Percentiles rank a stretch among this genome's conserved stretches.
phyloP scores from a whole-genome alignment of 306 rosid species.

The Cucurbita ficifolia region DNA sequence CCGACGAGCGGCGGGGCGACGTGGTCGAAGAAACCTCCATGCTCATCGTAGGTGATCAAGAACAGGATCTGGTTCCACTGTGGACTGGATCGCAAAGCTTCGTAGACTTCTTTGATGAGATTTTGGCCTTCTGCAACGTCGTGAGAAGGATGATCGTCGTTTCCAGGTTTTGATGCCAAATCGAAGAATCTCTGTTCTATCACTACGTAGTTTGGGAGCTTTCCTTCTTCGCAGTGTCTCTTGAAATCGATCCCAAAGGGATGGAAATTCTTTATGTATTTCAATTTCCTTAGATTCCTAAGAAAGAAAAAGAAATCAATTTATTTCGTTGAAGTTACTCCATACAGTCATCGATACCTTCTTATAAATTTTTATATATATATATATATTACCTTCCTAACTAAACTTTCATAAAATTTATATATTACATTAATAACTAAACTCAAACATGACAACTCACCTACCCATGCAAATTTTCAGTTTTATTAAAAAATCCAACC shows the following conservation, averaged over 20 bases:
- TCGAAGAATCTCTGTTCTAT: constrained; percentile 54
- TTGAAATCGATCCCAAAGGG: constrained; percentile 34
- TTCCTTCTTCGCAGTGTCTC: constrained; percentile 53
- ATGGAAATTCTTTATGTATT: constrained; percentile 36
- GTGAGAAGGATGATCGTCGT: constrained; percentile 78
- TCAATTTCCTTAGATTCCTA: constrained; percentile 54
- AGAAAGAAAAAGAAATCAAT: background rate
- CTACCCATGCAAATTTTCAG: too few relatives aligned
- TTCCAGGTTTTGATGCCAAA: constrained; percentile 23
- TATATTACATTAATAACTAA: too few relatives aligned
- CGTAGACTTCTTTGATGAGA: constrained; percentile 47
- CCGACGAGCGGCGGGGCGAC: constrained; percentile 43
- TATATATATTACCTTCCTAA: too few relatives aligned
- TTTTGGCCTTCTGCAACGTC: constrained; percentile 61
- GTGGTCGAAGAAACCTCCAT: constrained; percentile 71
- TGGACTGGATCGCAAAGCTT: constrained; percentile 47
- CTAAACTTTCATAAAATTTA: too few relatives aligned
- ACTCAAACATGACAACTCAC: too few relatives aligned
- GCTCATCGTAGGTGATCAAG: constrained; percentile 56
- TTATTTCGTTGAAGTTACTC: background rate
- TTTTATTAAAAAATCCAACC: too few relatives aligned
- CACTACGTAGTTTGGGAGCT: constrained; percentile 62
- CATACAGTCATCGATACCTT: too few relatives aligned
- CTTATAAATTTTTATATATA: too few relatives aligned
- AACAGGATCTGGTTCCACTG: constrained; percentile 70